These are phyloP conservation scores for Stephania japonica DNA, from an alignment of 164 flowering plant genomes.

Conservation along the genomic window DNA sequence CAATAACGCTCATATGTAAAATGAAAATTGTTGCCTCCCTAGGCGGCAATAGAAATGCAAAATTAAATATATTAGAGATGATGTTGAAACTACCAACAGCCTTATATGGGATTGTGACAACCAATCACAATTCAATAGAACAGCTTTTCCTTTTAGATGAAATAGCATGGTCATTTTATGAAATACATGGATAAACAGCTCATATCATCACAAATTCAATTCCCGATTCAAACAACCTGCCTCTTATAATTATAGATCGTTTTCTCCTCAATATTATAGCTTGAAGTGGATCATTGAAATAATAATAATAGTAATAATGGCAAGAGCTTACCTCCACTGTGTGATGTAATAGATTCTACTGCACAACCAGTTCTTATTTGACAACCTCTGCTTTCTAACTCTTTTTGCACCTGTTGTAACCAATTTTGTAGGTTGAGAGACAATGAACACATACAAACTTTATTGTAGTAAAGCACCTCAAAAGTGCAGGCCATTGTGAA, in stretches of 20 bases:
- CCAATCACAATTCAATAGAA: no score
- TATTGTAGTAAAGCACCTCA: background rate
- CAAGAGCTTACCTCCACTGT: conserved; percentile 44
- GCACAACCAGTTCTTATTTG: conserved; percentile 52
- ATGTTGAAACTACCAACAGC: background rate
- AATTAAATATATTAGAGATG: background rate
- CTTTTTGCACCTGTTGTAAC: conserved; percentile 48
- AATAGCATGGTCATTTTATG: background rate
- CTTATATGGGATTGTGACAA: background rate
- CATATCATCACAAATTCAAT: background rate
- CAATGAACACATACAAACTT: background rate
- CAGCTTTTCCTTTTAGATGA: background rate
- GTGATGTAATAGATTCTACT: conserved; percentile 49
- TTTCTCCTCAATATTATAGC: no score
- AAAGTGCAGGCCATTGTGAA: background rate
- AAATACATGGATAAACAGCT: background rate
- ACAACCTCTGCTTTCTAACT: conserved; percentile 52
- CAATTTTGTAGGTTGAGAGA: background rate
- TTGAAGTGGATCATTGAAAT: background rate
- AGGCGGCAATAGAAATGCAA: background rate
- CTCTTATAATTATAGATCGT: background rate
- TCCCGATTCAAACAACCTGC: background rate
- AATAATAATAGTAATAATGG: background rate
- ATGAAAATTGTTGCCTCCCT: background rate
- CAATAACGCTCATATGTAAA: background rate